Percentiles rank a stretch among this genome's conserved stretches.
Conservation (phyloP, 805 yeast genomes). For the Candida pseudofarinosa region DNA sequence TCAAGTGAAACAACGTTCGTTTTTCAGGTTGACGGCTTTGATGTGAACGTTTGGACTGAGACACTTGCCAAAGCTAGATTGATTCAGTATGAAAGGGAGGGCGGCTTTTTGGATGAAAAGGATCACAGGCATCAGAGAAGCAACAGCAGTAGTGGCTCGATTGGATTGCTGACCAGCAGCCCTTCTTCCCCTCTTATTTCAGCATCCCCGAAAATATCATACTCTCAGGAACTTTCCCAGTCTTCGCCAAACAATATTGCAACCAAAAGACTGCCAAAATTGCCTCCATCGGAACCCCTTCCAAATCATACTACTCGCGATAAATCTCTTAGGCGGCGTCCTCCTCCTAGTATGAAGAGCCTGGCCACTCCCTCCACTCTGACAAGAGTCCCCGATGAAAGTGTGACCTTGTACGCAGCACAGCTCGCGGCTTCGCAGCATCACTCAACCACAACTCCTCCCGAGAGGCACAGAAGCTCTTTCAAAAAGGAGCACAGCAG, state of each 20-base stretch:
- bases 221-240: constrained; percentile 18
- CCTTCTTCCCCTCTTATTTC: background rate
- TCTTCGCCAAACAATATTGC: background rate
- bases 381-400: constrained; percentile 19
- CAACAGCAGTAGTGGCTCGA: background rate
- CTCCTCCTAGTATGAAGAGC: constrained; percentile 26
- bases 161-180: background rate
- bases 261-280: background rate
- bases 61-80: constrained; percentile 46
- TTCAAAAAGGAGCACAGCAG: constrained; percentile 28
- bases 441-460: constrained; percentile 15
- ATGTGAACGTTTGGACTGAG: constrained; percentile 55
- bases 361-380: constrained; percentile 25
- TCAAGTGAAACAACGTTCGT: constrained; percentile 53
- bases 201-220: constrained; percentile 18
- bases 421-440: constrained; percentile 38
- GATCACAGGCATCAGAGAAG: background rate
- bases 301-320: constrained; percentile 12
- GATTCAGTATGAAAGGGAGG: constrained; percentile 44
- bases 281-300: constrained; percentile 5
- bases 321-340: constrained; percentile 22
- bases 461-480: constrained; percentile 31
- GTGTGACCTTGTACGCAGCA: constrained; percentile 40
- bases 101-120: constrained; percentile 5
- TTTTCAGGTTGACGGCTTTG: constrained; percentile 52